Evolutionary conservation across 345 rosid genomes (phyloP), one percentile per base, ranked within the genome.

Genomic region (rapeseed (Brassica napus)): DNA sequence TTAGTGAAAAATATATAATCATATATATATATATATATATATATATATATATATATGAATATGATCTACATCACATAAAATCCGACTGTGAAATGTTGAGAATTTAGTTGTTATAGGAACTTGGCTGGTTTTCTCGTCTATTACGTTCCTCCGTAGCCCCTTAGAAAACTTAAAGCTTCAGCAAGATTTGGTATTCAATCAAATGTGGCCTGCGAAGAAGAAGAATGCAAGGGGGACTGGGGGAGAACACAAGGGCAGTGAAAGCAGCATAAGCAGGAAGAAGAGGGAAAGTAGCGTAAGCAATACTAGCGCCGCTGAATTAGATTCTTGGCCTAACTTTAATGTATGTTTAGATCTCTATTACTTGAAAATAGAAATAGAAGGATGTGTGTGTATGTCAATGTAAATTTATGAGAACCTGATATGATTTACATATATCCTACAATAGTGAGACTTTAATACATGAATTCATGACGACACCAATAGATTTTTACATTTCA

Each of bases 361-460:
- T 57, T 57, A 57, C 18, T 21, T 57, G 61, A 18, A 55, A 18
- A 55, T 18, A 52, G 8, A 59, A 68, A 8, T 54, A 54, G 4
- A 59, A 68, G 12, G 31, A 4, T 9, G 16, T 58, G 30, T 67
- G 10, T 37, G 30, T 30, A 68, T 57, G n/a, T 67, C 67, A 37
- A 28, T 8, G 52, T 24, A 31, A 15, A 69, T 31, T 28, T 68
- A 49, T 35, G 21, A 4, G 60, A 69, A 60, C 12, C n/a, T 39
- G 69, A 59, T 31, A 76, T 67, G 32, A 44, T 68, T 47, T 74
- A 32, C 10, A 55, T 72, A 37, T 8, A 1, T 1, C 64, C 16
- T 14, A 65, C 32, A 31, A 76, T 58, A 39, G 2, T 11, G 34
- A 42, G 60, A 42, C 79, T 44, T 76, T 60, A 44, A 1, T 5